Evolutionary conservation across 2,329 filamentous ascomycete genomes (phyloP).

Genomic region (Xylaria sp.): DNA sequence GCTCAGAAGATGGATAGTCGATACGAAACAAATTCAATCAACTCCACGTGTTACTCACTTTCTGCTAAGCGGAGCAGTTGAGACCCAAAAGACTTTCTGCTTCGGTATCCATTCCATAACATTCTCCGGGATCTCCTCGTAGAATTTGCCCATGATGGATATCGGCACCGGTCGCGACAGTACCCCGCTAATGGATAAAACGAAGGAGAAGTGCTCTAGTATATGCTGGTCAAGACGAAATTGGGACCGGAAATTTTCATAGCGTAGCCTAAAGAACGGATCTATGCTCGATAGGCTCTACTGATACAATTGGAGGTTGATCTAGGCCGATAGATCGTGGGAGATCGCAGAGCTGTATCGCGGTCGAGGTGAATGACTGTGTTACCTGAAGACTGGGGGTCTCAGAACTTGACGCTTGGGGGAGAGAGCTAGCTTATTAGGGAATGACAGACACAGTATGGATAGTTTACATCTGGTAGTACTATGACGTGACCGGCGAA

Average conservation of each 20-base stretch:
- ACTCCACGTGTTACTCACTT: slow-evolving; percentile 13
- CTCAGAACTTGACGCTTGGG: no score
- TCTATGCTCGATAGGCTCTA: no score
- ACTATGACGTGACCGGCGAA: neutral
- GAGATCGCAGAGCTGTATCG: neutral
- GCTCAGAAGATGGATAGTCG: neutral
- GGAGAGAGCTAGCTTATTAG: neutral
- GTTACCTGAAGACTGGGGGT: neutral
- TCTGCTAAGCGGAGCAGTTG: slow-evolving; percentile 67
- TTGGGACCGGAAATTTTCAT: neutral
- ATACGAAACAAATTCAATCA: neutral
- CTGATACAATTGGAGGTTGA: neutral
- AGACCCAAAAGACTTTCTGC: slow-evolving; percentile 78
- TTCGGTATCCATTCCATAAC: slow-evolving; percentile 67
- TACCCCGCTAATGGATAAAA: neutral
- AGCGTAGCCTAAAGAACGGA: neutral
- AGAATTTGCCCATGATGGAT: slow-evolving; percentile 40
- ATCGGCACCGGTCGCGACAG: neutral
- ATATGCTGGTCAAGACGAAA: neutral
- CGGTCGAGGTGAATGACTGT: neutral
- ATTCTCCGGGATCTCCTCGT: slow-evolving; percentile 40
- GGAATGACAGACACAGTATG: neutral
- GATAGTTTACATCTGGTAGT: no score
- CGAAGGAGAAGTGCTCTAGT: neutral
- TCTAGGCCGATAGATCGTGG: neutral